Conservation (phyloP, 169 alveolate genomes). For the Plasmodium gonderi region DNA sequence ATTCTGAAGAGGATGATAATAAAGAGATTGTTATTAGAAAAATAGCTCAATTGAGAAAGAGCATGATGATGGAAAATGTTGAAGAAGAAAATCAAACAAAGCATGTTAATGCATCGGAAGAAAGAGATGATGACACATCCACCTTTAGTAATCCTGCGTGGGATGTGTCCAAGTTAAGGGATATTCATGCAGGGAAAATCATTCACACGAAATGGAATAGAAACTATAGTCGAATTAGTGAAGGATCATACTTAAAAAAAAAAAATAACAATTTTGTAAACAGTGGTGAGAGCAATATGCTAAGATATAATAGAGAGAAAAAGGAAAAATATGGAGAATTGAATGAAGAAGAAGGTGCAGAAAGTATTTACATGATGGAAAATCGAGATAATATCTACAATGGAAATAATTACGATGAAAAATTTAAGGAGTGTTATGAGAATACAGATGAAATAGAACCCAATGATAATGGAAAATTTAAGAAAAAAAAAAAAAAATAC, state of each 20-base stretch:
- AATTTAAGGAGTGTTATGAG: background rate
- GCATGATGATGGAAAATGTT: conserved; percentile 27
- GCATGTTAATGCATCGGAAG: background rate
- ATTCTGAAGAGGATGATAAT: background rate
- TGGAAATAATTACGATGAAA: background rate
- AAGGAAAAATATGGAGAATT: background rate
- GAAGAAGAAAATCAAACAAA: background rate
- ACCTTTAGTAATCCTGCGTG: background rate
- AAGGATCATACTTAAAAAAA: conserved; percentile 17
- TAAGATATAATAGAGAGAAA: conserved; percentile 51
- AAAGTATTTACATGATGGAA: background rate
- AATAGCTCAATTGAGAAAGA: conserved; percentile 33
- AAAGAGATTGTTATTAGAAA: conserved; percentile 36
- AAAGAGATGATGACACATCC: background rate
- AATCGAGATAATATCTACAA: background rate
- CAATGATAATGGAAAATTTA: background rate
- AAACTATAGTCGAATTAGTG: conserved; percentile 40
- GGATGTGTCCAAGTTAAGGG: background rate
- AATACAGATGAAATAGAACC: background rate
- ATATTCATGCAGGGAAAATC: background rate
- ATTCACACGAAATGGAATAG: background rate
- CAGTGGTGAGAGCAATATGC: too few species aligned
- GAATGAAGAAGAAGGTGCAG: background rate
- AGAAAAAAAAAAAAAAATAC: background rate
- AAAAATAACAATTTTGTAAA: background rate